A percentile compares a stretch with the other conserved stretches of the same genome.
Conservation (phyloP, 148 eudicot species). For the Bassia scoparia region DNA sequence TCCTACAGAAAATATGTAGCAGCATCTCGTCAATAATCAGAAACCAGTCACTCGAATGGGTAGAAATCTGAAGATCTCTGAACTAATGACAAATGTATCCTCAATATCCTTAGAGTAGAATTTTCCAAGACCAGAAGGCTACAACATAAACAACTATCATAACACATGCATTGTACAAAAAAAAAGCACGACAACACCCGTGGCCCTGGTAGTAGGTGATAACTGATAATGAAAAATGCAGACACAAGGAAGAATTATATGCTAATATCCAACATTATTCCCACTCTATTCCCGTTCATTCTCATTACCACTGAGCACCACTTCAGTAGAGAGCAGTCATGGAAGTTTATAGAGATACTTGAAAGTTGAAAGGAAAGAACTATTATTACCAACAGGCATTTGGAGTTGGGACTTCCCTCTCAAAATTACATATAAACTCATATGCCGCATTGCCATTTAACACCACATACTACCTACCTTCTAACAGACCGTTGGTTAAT, state of each 20-base stretch:
- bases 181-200: neutral
- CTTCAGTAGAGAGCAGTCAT: no score
- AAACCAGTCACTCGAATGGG: neutral
- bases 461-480: no score
- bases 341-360: no score
- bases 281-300: no score
- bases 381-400: no score
- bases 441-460: neutral
- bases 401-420: no score
- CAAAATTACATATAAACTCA: no score
- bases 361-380: no score
- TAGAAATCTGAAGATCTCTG: neutral
- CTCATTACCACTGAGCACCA: no score
- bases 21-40: slow-evolving; percentile 14
- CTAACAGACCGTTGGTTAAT: no score
- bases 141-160: neutral
- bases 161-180: neutral
- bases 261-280: neutral
- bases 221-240: neutral
- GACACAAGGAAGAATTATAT: neutral
- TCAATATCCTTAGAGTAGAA: neutral
- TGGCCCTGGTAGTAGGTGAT: neutral
- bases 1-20: slow-evolving; percentile 28
- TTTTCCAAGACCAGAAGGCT: neutral
- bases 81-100: neutral